phyloP scores from a whole-genome alignment of 225 moss, liverwort and hornwort genomes.

The Sphagnum contortum region DNA sequence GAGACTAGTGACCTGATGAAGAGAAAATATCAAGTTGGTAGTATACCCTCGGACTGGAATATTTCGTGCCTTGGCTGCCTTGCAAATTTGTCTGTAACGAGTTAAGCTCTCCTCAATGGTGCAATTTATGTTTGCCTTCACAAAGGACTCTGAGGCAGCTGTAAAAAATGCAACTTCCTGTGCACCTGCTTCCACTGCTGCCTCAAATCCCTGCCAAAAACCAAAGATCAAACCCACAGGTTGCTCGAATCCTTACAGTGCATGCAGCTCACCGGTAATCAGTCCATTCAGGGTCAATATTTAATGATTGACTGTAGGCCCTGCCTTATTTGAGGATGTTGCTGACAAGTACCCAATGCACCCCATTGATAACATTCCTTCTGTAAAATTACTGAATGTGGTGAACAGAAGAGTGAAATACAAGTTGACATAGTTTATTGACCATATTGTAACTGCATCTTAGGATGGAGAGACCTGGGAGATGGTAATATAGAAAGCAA shows the following conservation, averaged over 20 bases:
- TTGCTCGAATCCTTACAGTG: slow-evolving; percentile 1
- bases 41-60: slow-evolving; percentile 86
- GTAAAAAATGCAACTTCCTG: slow-evolving; percentile 89
- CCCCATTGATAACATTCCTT: neutral
- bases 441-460: no score
- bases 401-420: neutral
- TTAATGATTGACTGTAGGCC: neutral
- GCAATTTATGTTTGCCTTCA: slow-evolving; percentile 84
- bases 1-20: no score
- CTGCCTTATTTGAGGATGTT: neutral
- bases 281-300: neutral
- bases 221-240: no score
- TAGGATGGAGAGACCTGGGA: no score
- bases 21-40: neutral
- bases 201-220: slow-evolving; percentile 65
- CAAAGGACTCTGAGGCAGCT: slow-evolving; percentile 92
- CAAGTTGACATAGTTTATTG: no score
- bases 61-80: slow-evolving; percentile 48
- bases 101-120: slow-evolving; percentile 75
- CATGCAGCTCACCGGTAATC: slow-evolving; percentile 1
- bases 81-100: slow-evolving; percentile 73
- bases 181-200: slow-evolving; percentile 77
- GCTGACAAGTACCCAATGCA: neutral
- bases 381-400: neutral
- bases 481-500: no score